Evolutionary conservation across 2,329 filamentous ascomycete species (phyloP), one percentile per base, ranked within the genome.

Genomic region (Alternaria gansuensis): DNA sequence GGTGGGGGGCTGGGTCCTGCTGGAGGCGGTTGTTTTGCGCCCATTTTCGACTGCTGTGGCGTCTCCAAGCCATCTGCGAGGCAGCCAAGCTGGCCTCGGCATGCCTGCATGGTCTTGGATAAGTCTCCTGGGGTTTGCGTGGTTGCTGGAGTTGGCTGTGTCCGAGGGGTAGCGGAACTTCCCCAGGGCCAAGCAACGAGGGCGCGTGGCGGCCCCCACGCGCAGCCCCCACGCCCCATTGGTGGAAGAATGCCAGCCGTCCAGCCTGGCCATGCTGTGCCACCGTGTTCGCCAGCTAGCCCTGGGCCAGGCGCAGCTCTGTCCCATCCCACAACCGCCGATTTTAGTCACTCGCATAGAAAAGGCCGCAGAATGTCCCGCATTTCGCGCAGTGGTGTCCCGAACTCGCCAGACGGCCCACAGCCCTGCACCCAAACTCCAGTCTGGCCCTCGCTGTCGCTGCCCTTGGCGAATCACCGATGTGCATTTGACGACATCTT

Each of bases 321-420:
- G 63, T 59, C 70, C 65, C 63, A 62, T 54, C 60, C 62, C 57
- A 63, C 53, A 48, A 53, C 57, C 61, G 66, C 71, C 68, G 46
- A 61, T 67, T 66, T 77, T 77, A 77, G 74, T 77, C 74, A 76
- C 69, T 63, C 64, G 61, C 45, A 56, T 69, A 61, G 59, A 70
- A 73, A 75, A 73, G 70, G 63, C 74, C 69, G 69, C 69, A 71
- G 60, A 57, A 59, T 59, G 64, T 70, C 65, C 73, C 73, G 70
- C 69, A 63, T 62, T 67, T 75, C 73, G 73, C 72, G 69, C 73
- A 67, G 57, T 62, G 61, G 69, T 71, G 54, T 54, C 65, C 74
- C 71, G 69, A 75, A 64, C 60, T 55, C 60, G 54, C 53, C 66
- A 66, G 57, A 63, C 57, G 64, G 65, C 63, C 65, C 66, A 64